A percentile compares a stretch with the other conserved stretches of the same genome.
These are phyloP conservation scores for Haematococcus lacustris DNA, from an alignment of 139 green algal species.

Conservation along the genomic window DNA sequence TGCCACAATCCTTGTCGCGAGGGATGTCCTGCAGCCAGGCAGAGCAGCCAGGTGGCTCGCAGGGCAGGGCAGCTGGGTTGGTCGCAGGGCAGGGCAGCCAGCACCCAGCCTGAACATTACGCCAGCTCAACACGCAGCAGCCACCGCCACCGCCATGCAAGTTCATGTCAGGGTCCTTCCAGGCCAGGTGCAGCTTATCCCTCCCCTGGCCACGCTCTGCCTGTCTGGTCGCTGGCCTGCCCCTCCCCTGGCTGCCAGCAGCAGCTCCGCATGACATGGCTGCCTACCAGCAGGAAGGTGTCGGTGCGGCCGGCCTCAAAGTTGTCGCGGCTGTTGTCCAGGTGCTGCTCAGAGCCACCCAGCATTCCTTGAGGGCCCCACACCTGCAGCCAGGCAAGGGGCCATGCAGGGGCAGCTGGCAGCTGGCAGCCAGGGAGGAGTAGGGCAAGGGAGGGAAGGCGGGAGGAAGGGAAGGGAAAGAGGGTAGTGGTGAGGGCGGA, in stretches of 20 bases:
- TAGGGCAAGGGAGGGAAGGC: not conserved
- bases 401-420: not conserved
- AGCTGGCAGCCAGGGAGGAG: not conserved
- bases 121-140: no score
- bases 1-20: conserved; percentile 33
- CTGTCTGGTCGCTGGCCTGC: no score
- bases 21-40: conserved; percentile 24
- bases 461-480: not conserved
- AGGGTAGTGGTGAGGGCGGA: not conserved
- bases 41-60: not conserved
- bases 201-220: no score
- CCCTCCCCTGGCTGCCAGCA: no score
- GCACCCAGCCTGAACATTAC: no score
- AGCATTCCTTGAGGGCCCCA: conserved; percentile 34
- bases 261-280: no score
- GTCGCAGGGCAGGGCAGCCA: no score
- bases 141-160: no score
- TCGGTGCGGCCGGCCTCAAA: no score
- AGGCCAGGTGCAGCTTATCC: no score
- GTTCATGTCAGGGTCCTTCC: no score
- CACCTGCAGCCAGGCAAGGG: conserved; percentile 12
- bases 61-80: conserved; percentile 1
- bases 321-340: conserved; percentile 28
- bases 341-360: conserved; percentile 22
- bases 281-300: no score